Percentiles rank a stretch among this genome's conserved stretches.
Conservation (phyloP, 2,329 filamentous ascomycete species). For the Neopestalotiopsis rosae region DNA sequence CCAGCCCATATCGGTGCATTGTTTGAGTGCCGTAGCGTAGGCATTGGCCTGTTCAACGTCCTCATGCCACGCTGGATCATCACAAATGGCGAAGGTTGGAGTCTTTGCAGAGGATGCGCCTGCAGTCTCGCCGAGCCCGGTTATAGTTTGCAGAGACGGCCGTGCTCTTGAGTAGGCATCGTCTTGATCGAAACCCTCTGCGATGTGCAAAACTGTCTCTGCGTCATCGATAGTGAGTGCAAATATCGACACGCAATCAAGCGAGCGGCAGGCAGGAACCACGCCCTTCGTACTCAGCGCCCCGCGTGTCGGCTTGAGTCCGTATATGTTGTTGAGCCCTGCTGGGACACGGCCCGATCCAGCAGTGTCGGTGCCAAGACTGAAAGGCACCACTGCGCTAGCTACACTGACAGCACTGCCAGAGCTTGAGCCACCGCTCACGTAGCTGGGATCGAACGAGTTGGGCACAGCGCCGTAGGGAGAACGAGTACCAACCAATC, state of each 20-base stretch:
- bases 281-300: constrained; percentile 55
- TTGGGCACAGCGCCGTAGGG: constrained; percentile 63
- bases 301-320: constrained; percentile 58
- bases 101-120: too few species aligned
- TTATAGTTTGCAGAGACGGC: too few species aligned
- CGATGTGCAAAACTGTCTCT: constrained; percentile 51
- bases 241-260: constrained; percentile 63
- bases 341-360: constrained; percentile 60
- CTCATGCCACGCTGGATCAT: constrained; percentile 43
- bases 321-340: constrained; percentile 58
- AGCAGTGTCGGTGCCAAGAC: constrained; percentile 61
- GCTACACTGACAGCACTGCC: constrained; percentile 61
- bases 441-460: constrained; percentile 45
- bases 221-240: constrained; percentile 55
- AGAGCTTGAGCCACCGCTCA: constrained; percentile 61
- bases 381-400: constrained; percentile 58
- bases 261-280: constrained; percentile 59
- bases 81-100: constrained; percentile 44
- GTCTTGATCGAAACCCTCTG: constrained; percentile 51
- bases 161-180: constrained; percentile 57
- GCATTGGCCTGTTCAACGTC: constrained; percentile 43
- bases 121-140: too few species aligned
- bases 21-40: constrained; percentile 46
- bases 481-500: constrained; percentile 64
- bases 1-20: constrained; percentile 46